Evolutionary conservation across 1,284 basidiomycete species (phyloP).

Genomic region (Sphagnurus paluster): DNA sequence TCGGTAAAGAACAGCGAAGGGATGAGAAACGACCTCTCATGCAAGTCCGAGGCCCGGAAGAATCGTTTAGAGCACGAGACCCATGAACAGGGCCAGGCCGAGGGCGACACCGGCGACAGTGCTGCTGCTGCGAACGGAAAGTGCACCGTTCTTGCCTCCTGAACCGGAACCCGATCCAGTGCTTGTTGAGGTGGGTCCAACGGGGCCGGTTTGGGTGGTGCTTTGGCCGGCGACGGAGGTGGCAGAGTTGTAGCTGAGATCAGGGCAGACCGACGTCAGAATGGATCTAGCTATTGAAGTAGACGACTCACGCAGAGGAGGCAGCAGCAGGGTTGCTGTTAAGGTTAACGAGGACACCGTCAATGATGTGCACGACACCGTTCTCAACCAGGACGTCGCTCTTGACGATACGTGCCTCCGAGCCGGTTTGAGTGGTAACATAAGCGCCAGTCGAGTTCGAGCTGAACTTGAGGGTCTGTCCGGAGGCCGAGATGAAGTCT

Average conservation of each 20-base stretch:
- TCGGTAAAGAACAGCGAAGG: no score
- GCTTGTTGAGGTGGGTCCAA: constrained; percentile 14
- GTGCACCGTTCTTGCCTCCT: background rate
- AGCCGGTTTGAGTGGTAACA: constrained; percentile 50
- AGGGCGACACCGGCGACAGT: constrained; percentile 1
- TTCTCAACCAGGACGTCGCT: constrained; percentile 69
- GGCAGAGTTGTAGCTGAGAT: constrained; percentile 22
- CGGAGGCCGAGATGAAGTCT: constrained; percentile 55
- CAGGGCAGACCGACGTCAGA: background rate
- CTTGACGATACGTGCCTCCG: constrained; percentile 57
- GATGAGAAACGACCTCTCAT: no score
- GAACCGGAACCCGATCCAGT: background rate
- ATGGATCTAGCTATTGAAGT: no score
- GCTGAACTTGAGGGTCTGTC: constrained; percentile 53
- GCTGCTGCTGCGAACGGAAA: background rate
- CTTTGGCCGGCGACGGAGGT: constrained; percentile 30
- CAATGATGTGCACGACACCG: constrained; percentile 74
- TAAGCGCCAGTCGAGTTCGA: constrained; percentile 64
- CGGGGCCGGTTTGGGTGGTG: constrained; percentile 27
- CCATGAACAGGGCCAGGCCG: constrained; percentile 1
- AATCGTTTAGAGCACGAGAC: no score
- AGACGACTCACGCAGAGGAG: constrained; percentile 50
- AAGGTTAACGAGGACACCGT: constrained; percentile 61
- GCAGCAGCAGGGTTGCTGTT: constrained; percentile 50
- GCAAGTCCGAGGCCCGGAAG: no score